phyloP scores from a whole-genome alignment of 805 yeast genomes.

The Phaffomyces antillensis region DNA sequence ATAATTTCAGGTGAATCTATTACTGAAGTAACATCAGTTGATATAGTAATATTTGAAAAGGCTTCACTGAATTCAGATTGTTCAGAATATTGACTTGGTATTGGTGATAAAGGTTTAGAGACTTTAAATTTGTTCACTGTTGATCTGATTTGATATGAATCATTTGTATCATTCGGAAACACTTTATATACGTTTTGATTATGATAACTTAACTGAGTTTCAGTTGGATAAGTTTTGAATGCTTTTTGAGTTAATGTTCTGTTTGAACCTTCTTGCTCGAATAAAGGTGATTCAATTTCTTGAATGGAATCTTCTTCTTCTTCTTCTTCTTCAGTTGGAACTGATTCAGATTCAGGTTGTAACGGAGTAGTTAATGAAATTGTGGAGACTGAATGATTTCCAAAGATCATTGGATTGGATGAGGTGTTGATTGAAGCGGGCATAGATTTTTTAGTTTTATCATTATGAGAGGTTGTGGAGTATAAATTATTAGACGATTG shows the following conservation, averaged over 20 bases:
- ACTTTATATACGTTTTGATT: constrained; percentile 12
- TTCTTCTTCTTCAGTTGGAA: neutral
- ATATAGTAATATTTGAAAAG: constrained; percentile 10
- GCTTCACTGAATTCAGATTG: constrained; percentile 20
- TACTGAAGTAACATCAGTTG: constrained; percentile 9
- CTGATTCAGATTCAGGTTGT: neutral
- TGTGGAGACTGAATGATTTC: no score
- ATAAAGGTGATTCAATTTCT: neutral
- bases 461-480: neutral
- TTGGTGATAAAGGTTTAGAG: constrained; percentile 7
- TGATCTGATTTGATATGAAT: constrained; percentile 15
- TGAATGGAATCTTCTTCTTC: neutral
- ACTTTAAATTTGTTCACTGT: constrained; percentile 1
- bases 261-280: neutral
- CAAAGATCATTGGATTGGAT: neutral
- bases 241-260: neutral
- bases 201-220: constrained; percentile 13
- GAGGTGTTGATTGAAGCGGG: neutral
- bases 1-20: neutral
- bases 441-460: neutral
- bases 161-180: constrained; percentile 11
- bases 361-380: no score
- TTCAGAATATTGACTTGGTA: constrained; percentile 19
- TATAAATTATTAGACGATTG: neutral
- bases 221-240: neutral